Base-by-base conservation (phyloP, 2,329 filamentous ascomycete genomes). In the Alternaria brassicicola region DNA sequence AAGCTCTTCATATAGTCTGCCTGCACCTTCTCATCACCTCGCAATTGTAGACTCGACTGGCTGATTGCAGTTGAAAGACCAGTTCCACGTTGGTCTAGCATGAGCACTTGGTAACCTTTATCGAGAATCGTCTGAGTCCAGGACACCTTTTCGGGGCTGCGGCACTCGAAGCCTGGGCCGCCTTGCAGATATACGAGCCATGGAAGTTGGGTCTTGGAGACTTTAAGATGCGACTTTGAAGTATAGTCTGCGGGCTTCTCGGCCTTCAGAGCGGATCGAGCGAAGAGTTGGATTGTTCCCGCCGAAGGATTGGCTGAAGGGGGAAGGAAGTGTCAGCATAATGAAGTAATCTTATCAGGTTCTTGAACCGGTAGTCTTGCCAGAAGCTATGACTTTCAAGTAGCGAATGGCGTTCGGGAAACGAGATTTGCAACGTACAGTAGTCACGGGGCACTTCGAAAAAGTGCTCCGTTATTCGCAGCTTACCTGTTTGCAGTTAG, bases 11-110 rank as follows among this genome's bases (percentile, higher is more conserved):
- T 83, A 69, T 97, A 96, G 52, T 88, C 85, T 6, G 89, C 90
- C 77, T 97, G 92, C 56, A 86, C 86, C 1, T 85, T 80, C 57
- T 86, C 84, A 52, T 80, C 75, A 5, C 89, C 90, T 36, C 88
- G 84, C 12, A 85, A 79, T 31, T 85, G 84, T 4, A 97, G 83
- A 6, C 89, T 92, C 8, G 85, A 85, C 8, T 90, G 87, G 1
- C 90, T 90, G 39, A 97, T 86, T 1, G 93, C 90, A 2, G 88
- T 90, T 72, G 91, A 96, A 49, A 96, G 80, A 1, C 94, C 94
- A 3, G 92, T 96, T 12, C 94, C 94, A 49, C 94, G 87, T 75
- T 97, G 93, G 76, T 98, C 94, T n/a, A 98, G 84, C 63, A 90
- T 89, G 2, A 98, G 84, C 43, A 88, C 75, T 76, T 96, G 91